These are phyloP conservation scores for Gentiana dahurica DNA, from an alignment of 257 asterid genomes.

Conservation along the genomic window DNA sequence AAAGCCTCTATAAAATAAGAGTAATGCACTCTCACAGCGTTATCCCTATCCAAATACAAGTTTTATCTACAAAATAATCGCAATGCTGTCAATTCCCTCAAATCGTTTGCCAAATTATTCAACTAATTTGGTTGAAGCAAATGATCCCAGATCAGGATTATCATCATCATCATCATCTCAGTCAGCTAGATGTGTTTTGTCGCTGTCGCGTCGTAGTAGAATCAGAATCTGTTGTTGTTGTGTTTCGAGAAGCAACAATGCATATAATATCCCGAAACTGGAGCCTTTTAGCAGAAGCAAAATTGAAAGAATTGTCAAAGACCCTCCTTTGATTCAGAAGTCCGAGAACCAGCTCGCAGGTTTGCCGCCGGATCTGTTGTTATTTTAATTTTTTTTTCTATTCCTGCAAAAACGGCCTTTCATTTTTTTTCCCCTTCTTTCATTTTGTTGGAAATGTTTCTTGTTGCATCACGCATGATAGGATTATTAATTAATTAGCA, in stretches of 20 bases:
- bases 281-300: conserved; percentile 87
- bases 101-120: conserved; percentile 15
- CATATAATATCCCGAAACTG: conserved; percentile 50
- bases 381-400: neutral
- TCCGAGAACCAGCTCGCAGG: conserved; percentile 73
- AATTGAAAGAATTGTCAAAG: conserved; percentile 53
- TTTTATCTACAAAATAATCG: conserved; percentile 3
- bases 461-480: neutral
- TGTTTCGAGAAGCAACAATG: conserved; percentile 43
- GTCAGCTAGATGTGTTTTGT: neutral
- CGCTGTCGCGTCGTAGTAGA: conserved; percentile 2
- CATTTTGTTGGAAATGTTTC: neutral
- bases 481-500: too few species aligned
- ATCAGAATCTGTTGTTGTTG: conserved; percentile 42
- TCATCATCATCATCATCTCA: conserved; percentile 12
- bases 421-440: neutral
- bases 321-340: conserved; percentile 82
- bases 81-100: conserved; percentile 38
- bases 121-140: conserved; percentile 18
- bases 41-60: neutral
- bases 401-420: neutral
- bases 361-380: conserved; percentile 6
- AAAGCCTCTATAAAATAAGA: conserved; percentile 2
- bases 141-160: conserved; percentile 18
- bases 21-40: neutral